phyloP scores from a whole-genome alignment of 495 filamentous ascomycete species.

The Penicillium manginii region DNA sequence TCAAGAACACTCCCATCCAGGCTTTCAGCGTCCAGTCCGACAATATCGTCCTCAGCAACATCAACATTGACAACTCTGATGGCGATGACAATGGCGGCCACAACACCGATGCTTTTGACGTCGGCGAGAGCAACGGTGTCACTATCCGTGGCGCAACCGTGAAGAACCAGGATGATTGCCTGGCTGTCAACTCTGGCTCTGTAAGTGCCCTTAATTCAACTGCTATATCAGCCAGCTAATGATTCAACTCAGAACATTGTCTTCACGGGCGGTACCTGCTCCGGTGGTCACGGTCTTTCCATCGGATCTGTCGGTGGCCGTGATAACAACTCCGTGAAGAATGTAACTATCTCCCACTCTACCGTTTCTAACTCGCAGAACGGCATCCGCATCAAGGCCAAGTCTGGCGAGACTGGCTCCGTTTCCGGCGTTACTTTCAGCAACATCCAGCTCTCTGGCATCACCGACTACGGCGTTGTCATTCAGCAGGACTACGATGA shows the following conservation, averaged over 20 bases:
- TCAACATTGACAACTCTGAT: constrained; percentile 66
- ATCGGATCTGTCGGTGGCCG: constrained; percentile 72
- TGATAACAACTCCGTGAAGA: constrained; percentile 60
- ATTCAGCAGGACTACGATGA: constrained; percentile 74
- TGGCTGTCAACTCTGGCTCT: constrained; percentile 59
- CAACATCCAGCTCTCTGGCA: constrained; percentile 60
- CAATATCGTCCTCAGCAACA: constrained; percentile 51
- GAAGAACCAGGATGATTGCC: constrained; percentile 69
- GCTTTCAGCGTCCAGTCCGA: constrained; percentile 59
- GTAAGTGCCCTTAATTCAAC: constrained; percentile 19
- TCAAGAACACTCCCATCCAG: constrained; percentile 67
- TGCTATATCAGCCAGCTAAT: neutral
- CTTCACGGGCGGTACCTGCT: constrained; percentile 57
- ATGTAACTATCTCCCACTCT: constrained; percentile 57
- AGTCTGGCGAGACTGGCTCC: constrained; percentile 57
- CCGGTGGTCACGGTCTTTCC: constrained; percentile 68
- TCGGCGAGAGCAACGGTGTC: constrained; percentile 54
- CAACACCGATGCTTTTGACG: constrained; percentile 72
- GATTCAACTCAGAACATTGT: constrained; percentile 45
- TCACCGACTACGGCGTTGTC: constrained; percentile 65
- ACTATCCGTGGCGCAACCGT: constrained; percentile 58
- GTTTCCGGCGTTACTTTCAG: constrained; percentile 63
- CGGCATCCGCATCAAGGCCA: constrained; percentile 68
- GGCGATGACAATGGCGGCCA: constrained; percentile 56
- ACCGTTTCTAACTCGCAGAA: constrained; percentile 58